Evolutionary conservation across 1,284 basidiomycete genomes (phyloP).

Genomic region (Sanguinoderma infundibulare): DNA sequence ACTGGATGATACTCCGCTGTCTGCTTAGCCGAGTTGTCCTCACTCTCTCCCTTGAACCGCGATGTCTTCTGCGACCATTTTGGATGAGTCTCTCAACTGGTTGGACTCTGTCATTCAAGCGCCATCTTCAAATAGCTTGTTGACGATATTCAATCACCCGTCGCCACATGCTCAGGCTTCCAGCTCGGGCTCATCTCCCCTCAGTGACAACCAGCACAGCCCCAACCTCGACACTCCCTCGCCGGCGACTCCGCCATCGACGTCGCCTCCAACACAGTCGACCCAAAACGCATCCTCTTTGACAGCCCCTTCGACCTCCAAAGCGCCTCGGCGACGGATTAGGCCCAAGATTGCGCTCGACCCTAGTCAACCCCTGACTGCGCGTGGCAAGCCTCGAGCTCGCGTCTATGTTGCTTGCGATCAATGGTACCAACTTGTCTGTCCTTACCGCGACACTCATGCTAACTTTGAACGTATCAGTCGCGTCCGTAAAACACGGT

Average conservation of each 20-base stretch:
- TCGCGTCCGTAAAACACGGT: constrained; percentile 76
- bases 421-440: constrained; percentile 59
- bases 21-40: background rate
- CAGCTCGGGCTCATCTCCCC: background rate
- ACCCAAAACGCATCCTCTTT: background rate
- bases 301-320: background rate
- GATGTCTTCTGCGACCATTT: background rate
- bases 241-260: background rate
- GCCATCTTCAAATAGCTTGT: background rate
- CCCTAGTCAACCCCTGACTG: constrained; percentile 71
- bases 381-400: constrained; percentile 70
- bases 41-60: background rate
- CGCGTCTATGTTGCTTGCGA: constrained; percentile 76
- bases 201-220: background rate
- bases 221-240: background rate
- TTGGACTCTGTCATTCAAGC: constrained; percentile 1
- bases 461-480: constrained; percentile 37
- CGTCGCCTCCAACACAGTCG: background rate
- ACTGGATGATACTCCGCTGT: background rate
- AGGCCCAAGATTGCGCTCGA: constrained; percentile 59
- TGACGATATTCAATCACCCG: background rate
- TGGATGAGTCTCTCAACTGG: constrained; percentile 8
- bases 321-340: constrained; percentile 16
- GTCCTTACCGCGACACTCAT: background rate
- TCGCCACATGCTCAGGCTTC: background rate